Percentiles rank a stretch among this genome's conserved stretches.
phyloP scores from a whole-genome alignment of 1,284 basidiomycete species.

The Cutaneotrichosporon spelunceum region DNA sequence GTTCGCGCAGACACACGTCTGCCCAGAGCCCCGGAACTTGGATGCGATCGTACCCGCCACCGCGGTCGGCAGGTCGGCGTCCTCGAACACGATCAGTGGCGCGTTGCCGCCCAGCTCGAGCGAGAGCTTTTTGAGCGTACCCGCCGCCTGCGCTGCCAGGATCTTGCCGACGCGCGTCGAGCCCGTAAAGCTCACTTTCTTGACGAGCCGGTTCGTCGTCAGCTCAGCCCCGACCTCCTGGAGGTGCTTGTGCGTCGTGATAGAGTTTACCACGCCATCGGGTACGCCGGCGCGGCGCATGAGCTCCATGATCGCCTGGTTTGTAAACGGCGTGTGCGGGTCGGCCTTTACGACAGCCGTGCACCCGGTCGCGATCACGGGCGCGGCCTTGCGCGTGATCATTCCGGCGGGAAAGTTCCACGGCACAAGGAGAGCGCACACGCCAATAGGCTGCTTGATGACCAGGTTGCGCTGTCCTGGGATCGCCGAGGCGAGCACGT shows the following conservation, averaged over 20 bases:
- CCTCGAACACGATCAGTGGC: slow-evolving; percentile 73
- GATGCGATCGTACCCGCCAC: slow-evolving; percentile 83
- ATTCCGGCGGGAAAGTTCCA: slow-evolving; percentile 92
- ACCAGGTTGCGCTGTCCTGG: slow-evolving; percentile 75
- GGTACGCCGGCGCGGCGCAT: slow-evolving; percentile 84
- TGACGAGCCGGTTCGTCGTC: slow-evolving; percentile 44
- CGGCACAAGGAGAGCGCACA: slow-evolving; percentile 51
- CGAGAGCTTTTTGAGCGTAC: slow-evolving; percentile 87
- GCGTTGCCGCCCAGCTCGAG: slow-evolving; percentile 60
- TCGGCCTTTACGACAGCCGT: slow-evolving; percentile 94
- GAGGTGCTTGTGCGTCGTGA: slow-evolving; percentile 58
- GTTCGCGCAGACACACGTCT: slow-evolving; percentile 62
- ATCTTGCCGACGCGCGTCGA: slow-evolving; percentile 88
- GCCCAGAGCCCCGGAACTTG: slow-evolving; percentile 91
- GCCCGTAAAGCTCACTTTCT: slow-evolving; percentile 88
- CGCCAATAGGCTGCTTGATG: slow-evolving; percentile 90
- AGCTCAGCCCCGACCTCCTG: slow-evolving; percentile 48
- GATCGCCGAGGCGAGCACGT: slow-evolving; percentile 76
- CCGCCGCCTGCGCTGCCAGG: slow-evolving; percentile 75
- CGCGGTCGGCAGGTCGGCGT: slow-evolving; percentile 89
- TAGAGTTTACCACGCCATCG: slow-evolving; percentile 89
- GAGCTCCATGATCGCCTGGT: slow-evolving; percentile 69
- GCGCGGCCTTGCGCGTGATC: slow-evolving; percentile 59
- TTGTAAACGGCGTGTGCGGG: slow-evolving; percentile 91
- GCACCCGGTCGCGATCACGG: slow-evolving; percentile 84